Base-by-base conservation (phyloP, 371 early-diverging fungal genomes). In the Mortierella sp. region DNA sequence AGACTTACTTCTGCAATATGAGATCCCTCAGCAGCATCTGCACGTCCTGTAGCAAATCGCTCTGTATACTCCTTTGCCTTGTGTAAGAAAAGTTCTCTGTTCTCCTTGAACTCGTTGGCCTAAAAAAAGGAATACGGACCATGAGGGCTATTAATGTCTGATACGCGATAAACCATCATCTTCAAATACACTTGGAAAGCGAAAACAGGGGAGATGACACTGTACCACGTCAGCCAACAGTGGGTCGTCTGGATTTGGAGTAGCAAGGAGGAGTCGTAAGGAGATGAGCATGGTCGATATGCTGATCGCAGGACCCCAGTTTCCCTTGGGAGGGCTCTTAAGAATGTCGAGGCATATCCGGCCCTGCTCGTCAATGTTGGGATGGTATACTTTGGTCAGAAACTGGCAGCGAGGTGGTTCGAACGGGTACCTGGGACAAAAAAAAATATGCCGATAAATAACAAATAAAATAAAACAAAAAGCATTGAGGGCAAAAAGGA, bases 161-260 rank as follows among this genome's bases (percentile, higher is more conserved):
- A 19, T 15, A 21, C n/a, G 1, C 2, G 39, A 24, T n/a, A 17
- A 11, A 17, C 17, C 44, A n/a, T n/a, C n/a, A n/a, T n/a, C n/a
- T n/a, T n/a, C n/a, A n/a, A n/a, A n/a, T n/a, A n/a, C n/a, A n/a
- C n/a, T n/a, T n/a, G n/a, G n/a, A n/a, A n/a, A n/a, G n/a, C n/a
- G n/a, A 12, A 6, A 28, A 34, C 6, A 28, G 0, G 23, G 6
- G n/a, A 4, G 21, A 39, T 3, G 28, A 48, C 6, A 15, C 32
- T 59, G 28, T 76, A 76, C 80, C 11, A 72, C 54, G 5, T 80
- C 80, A 2, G 57, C 62, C 2, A 59, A 27, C 21, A 80, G 42
- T 2, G 80, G 80, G 41, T 80, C 80, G 31, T 80, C 76, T 17
- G 80, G 72, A 49, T 80, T 80, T 6, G 80, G 80, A 5, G 61